phyloP scores from a whole-genome alignment of 441 rosid species.

The Populus tomentosa region DNA sequence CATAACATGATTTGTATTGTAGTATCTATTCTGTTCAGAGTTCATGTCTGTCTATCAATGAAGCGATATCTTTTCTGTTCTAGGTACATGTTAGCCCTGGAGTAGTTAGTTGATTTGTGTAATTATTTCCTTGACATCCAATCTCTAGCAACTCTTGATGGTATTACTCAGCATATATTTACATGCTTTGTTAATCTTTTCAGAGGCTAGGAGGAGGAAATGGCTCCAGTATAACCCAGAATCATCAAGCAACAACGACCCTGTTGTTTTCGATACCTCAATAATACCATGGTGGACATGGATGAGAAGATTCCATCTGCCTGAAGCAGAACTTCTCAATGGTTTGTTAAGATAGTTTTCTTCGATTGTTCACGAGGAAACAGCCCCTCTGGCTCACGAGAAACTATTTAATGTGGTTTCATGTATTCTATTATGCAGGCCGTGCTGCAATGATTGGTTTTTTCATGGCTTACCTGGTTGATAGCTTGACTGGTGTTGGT shows the following conservation, averaged over 20 bases:
- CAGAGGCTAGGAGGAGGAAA: slow-evolving; percentile 91
- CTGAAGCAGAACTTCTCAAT: slow-evolving; percentile 90
- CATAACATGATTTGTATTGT: neutral
- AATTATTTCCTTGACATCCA: neutral
- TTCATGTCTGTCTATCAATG: neutral
- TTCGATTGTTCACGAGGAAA: neutral
- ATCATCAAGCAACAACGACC: slow-evolving; percentile 66
- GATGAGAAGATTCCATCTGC: slow-evolving; percentile 87
- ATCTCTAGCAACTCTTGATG: neutral
- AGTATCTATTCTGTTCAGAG: neutral
- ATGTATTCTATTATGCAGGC: slow-evolving; percentile 37
- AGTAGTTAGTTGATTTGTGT: neutral
- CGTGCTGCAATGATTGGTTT: slow-evolving; percentile 96
- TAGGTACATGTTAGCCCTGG: neutral
- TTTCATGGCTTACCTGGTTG: slow-evolving; percentile 96
- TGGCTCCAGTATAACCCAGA: slow-evolving; percentile 82
- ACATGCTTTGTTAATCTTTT: slow-evolving; percentile 5
- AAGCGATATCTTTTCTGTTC: neutral
- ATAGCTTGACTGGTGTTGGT: slow-evolving; percentile 88
- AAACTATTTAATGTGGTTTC: slow-evolving; percentile 5
- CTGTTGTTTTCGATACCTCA: slow-evolving; percentile 82
- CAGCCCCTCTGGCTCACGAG: neutral
- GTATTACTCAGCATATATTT: slow-evolving; percentile 1
- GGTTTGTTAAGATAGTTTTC: slow-evolving; percentile 39
- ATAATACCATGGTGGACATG: slow-evolving; percentile 97